phyloP scores from a whole-genome alignment of 768 basidiomycete species.

The Amanita pallidorosea region DNA sequence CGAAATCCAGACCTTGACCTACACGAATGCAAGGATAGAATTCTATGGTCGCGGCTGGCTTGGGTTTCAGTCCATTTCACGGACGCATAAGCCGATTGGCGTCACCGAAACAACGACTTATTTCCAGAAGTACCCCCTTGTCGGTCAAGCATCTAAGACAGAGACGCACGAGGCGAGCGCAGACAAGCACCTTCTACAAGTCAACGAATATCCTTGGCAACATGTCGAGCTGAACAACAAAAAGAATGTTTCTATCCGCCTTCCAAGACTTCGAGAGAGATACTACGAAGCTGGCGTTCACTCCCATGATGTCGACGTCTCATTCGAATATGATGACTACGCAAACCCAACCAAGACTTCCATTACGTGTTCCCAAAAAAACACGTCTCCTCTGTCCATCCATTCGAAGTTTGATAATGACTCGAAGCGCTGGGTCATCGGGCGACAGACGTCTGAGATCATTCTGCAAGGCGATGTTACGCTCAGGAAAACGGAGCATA shows the following conservation, averaged over 20 bases:
- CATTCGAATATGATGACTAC: background rate
- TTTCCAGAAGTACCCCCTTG: background rate
- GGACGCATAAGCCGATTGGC: background rate
- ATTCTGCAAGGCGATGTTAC: background rate
- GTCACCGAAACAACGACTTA: background rate
- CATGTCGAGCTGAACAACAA: background rate
- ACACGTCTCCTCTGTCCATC: background rate
- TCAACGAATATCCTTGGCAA: background rate
- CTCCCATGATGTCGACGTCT: background rate
- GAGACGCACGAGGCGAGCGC: too few species aligned
- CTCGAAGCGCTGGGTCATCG: background rate
- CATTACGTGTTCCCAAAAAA: background rate
- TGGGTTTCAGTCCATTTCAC: background rate
- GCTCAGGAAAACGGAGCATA: background rate
- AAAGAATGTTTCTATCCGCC: background rate
- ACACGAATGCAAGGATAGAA: background rate
- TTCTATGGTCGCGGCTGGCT: background rate
- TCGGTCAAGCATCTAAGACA: background rate
- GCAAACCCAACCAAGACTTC: background rate
- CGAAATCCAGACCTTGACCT: background rate
- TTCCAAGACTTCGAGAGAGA: background rate
- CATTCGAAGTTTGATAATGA: background rate
- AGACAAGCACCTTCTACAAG: background rate
- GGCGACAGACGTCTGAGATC: background rate
- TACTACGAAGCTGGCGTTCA: background rate